Evolutionary conservation across 495 filamentous ascomycete species (phyloP).

Genomic region (Xylaria acuta): DNA sequence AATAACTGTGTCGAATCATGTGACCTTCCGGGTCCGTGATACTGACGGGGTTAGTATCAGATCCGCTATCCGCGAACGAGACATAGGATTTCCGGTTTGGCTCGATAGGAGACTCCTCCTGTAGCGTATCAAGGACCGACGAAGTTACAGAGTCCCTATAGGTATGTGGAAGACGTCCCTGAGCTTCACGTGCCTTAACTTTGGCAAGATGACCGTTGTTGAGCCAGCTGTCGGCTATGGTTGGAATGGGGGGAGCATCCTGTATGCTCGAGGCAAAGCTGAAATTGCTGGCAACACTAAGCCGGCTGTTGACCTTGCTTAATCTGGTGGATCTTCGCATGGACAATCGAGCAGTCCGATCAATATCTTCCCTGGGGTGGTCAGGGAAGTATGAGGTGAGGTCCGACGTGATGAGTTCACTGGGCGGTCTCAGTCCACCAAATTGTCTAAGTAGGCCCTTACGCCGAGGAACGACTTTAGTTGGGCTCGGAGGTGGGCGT

Average conservation of each 20-base stretch:
- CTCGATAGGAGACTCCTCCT: conserved; percentile 90
- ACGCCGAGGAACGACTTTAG: conserved; percentile 60
- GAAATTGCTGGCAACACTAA: conserved; percentile 92
- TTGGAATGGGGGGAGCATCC: conserved; percentile 92
- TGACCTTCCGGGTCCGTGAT: conserved; percentile 78
- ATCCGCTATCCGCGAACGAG: conserved; percentile 83
- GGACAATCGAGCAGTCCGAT: conserved; percentile 89
- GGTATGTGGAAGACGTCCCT: conserved; percentile 49
- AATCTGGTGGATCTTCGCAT: conserved; percentile 86
- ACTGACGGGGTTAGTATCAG: conserved; percentile 66
- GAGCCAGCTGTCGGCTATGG: conserved; percentile 92
- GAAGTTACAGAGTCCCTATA: conserved; percentile 89
- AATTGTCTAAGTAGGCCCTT: conserved; percentile 70
- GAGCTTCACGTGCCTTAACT: conserved; percentile 49
- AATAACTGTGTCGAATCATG: conserved; percentile 72
- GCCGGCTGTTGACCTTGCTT: conserved; percentile 86
- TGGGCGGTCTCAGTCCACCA: conserved; percentile 90
- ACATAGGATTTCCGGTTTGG: conserved; percentile 95
- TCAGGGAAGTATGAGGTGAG: conserved; percentile 96
- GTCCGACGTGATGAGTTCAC: conserved; percentile 96
- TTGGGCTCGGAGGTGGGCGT: conserved; percentile 58
- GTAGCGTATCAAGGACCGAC: conserved; percentile 81
- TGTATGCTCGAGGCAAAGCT: conserved; percentile 90
- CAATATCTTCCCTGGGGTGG: conserved; percentile 89
- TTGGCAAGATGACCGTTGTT: conserved; percentile 62